phyloP scores from a whole-genome alignment of 495 filamentous ascomycete species.

The Tuber borchii region DNA sequence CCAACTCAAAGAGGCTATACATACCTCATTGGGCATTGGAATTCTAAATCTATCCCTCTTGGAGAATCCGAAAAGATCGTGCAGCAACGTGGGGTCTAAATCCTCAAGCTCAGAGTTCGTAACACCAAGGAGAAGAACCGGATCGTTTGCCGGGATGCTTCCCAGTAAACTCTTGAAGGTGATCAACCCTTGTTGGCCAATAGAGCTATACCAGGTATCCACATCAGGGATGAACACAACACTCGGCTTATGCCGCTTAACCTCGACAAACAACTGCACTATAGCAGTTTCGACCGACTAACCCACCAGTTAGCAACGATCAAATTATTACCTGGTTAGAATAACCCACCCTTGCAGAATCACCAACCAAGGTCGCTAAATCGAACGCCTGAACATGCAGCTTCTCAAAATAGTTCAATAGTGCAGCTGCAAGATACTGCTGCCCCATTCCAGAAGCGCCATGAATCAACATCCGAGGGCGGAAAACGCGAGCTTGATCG shows the following conservation, averaged over 20 bases:
- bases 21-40: slow-evolving; percentile 55
- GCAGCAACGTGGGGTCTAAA: slow-evolving; percentile 56
- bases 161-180: slow-evolving; percentile 73
- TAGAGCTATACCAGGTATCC: slow-evolving; percentile 72
- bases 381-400: slow-evolving; percentile 95
- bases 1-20: slow-evolving; percentile 19
- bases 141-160: slow-evolving; percentile 76
- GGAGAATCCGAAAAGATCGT: slow-evolving; percentile 77
- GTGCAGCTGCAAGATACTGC: slow-evolving; percentile 76
- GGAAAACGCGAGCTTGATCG: slow-evolving; percentile 78
- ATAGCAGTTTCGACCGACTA: slow-evolving; percentile 73
- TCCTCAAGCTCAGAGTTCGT: slow-evolving; percentile 58
- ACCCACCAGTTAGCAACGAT: slow-evolving; percentile 37
- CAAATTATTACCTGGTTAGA: not conserved
- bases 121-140: slow-evolving; percentile 76
- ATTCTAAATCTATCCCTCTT: slow-evolving; percentile 67
- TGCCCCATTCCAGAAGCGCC: slow-evolving; percentile 87
- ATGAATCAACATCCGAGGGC: slow-evolving; percentile 73
- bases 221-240: slow-evolving; percentile 91
- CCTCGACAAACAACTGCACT: slow-evolving; percentile 82
- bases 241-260: slow-evolving; percentile 87
- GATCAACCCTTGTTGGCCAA: slow-evolving; percentile 59
- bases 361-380: slow-evolving; percentile 69
- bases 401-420: slow-evolving; percentile 84
- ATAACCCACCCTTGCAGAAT: slow-evolving; percentile 53